Evolutionary conservation across 768 basidiomycete genomes (phyloP).

Genomic region (Suillus clintonianus): DNA sequence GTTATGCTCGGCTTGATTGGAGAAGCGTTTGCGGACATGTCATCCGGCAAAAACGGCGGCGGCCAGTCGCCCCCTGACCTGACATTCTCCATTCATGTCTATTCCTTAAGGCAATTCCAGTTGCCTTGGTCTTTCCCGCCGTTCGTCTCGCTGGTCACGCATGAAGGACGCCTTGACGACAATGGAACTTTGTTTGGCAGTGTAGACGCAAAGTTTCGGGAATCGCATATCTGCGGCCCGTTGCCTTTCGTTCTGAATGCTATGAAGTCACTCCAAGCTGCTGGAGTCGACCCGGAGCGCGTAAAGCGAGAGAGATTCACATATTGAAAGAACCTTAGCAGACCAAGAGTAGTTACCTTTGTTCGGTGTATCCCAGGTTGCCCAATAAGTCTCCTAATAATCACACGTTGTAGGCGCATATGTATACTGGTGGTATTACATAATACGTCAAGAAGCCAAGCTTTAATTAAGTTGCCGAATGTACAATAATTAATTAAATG

Average conservation of each 20-base stretch:
- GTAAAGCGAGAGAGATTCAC: slow-evolving; percentile 27
- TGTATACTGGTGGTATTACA: too few relatives aligned
- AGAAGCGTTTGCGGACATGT: slow-evolving; percentile 20
- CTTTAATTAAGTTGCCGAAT: too few relatives aligned
- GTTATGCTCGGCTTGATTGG: slow-evolving; percentile 47
- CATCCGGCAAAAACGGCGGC: not conserved
- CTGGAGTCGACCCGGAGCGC: slow-evolving; percentile 23
- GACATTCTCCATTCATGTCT: slow-evolving; percentile 19
- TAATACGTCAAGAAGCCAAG: too few relatives aligned
- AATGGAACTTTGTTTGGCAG: slow-evolving; percentile 17
- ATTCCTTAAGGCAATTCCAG: slow-evolving; percentile 6
- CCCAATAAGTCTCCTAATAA: too few relatives aligned
- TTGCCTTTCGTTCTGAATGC: slow-evolving; percentile 24
- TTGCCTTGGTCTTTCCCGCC: slow-evolving; percentile 8
- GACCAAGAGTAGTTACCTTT: not conserved
- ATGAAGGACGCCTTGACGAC: slow-evolving; percentile 21
- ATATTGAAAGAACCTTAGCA: slow-evolving; percentile 10
- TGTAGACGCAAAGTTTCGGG: slow-evolving; percentile 16
- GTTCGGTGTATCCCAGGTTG: not conserved
- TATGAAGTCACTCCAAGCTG: slow-evolving; percentile 21
- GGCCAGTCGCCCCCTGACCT: slow-evolving; percentile 8
- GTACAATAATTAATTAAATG: not conserved
- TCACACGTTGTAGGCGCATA: not conserved
- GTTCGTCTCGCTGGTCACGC: slow-evolving; percentile 12
- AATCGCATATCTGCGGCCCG: slow-evolving; percentile 24